A percentile compares a stretch with the other conserved stretches of the same genome.
These are phyloP conservation scores for Cicer chorassanicum DNA, from an alignment of 306 rosid genomes.

Conservation along the genomic window DNA sequence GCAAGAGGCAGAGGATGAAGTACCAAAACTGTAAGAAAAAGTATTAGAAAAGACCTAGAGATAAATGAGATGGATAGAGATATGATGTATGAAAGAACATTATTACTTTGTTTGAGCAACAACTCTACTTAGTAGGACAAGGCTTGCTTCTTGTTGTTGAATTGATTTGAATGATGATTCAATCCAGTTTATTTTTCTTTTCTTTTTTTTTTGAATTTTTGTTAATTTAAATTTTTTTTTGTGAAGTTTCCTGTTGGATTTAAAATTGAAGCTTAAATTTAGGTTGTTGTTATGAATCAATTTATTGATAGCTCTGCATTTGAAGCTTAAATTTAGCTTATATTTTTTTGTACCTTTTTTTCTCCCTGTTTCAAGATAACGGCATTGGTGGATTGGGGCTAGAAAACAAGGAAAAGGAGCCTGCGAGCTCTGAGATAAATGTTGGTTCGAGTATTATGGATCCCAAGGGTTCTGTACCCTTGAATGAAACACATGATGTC, in stretches of 20 bases:
- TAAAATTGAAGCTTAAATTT: neutral
- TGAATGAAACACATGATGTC: constrained; percentile 33
- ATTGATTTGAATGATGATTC: neutral
- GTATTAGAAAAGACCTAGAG: too few species aligned
- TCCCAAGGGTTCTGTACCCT: constrained; percentile 19
- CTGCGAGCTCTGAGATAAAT: constrained; percentile 18
- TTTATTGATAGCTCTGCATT: neutral
- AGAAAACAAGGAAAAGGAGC: constrained; percentile 44
- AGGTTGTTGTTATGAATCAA: constrained; percentile 13
- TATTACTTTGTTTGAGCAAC: too few species aligned
- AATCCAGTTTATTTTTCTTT: neutral
- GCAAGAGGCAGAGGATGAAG: too few species aligned
- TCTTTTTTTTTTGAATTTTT: neutral
- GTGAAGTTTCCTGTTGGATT: neutral
- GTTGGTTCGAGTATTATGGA: constrained; percentile 30
- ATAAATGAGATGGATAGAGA: too few species aligned
- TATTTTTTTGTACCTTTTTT: neutral
- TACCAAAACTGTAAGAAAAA: too few species aligned
- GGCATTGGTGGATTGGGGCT: constrained; percentile 42
- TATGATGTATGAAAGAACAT: too few species aligned
- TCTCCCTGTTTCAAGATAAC: constrained; percentile 46
- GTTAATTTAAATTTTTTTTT: constrained; percentile 26
- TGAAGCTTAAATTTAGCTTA: neutral
- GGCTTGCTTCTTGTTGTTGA: too few species aligned
- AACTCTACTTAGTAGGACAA: too few species aligned